Percentiles rank a stretch among this genome's conserved stretches.
These are phyloP conservation scores for Saccharomycopsis fermentans DNA, from an alignment of 805 yeast species.

Conservation along the genomic window DNA sequence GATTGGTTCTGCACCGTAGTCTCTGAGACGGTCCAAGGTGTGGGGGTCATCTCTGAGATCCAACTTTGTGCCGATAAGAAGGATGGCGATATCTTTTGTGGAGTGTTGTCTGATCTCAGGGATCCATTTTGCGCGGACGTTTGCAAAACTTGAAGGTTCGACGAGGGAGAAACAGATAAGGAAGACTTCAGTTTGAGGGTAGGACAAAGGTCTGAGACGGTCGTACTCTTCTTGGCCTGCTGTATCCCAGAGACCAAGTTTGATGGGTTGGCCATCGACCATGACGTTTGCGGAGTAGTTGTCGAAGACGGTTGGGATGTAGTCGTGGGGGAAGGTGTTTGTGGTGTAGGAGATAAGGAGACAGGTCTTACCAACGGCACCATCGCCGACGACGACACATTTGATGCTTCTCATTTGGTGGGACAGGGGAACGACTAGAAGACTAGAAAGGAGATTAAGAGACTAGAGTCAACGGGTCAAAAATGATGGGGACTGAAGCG, in stretches of 20 bases:
- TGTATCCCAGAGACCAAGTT: conserved; percentile 89
- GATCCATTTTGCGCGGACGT: conserved; percentile 72
- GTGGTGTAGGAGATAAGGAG: conserved; percentile 76
- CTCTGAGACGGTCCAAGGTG: conserved; percentile 52
- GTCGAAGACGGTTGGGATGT: conserved; percentile 90
- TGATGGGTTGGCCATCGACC: conserved; percentile 72
- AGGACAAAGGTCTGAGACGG: conserved; percentile 77
- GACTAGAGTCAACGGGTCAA: too few relatives aligned
- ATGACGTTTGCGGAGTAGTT: conserved; percentile 81
- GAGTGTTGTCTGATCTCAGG: conserved; percentile 85
- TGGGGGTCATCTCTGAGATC: conserved; percentile 79
- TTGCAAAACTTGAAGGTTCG: conserved; percentile 69
- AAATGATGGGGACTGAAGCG: too few relatives aligned
- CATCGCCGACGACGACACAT: conserved; percentile 92
- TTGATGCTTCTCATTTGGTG: conserved; percentile 67
- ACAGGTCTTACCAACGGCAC: conserved; percentile 66
- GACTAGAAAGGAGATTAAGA: too few relatives aligned
- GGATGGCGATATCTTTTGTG: conserved; percentile 53
- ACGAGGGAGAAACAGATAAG: conserved; percentile 78
- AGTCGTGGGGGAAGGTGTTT: conserved; percentile 86
- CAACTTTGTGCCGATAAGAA: conserved; percentile 80
- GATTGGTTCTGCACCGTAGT: conserved; percentile 53
- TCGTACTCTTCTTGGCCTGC: conserved; percentile 94
- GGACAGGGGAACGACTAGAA: too few relatives aligned
- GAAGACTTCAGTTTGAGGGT: conserved; percentile 87